Percentiles rank a stretch among this genome's conserved stretches.
phyloP scores from a whole-genome alignment of 768 basidiomycete genomes.

The Suillus placidus region DNA sequence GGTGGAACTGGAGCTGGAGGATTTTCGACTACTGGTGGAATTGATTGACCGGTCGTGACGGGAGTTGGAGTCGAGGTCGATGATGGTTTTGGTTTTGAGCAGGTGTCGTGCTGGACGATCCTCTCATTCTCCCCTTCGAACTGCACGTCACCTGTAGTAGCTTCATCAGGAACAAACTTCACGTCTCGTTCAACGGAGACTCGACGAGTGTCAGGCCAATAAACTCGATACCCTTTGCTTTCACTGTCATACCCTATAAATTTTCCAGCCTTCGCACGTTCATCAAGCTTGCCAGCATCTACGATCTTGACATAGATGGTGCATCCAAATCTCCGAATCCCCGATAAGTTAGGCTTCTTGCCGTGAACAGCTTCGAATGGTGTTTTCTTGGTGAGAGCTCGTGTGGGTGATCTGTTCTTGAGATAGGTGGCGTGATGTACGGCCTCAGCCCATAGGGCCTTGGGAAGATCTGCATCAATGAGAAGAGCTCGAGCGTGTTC shows the following conservation, averaged over 20 bases:
- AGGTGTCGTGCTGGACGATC: no score
- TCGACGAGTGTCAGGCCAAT: conserved; percentile 20
- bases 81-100: no score
- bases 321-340: conserved; percentile 28
- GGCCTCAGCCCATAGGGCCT: no score
- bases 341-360: conserved; percentile 29
- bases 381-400: no score
- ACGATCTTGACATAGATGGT: conserved; percentile 10
- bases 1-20: no score
- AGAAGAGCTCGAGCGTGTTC: no score
- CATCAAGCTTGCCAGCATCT: conserved; percentile 17
- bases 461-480: no score
- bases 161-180: conserved; percentile 10
- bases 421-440: no score
- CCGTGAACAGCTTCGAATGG: conserved; percentile 22
- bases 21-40: no score
- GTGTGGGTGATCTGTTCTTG: no score
- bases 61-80: no score
- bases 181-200: conserved; percentile 22
- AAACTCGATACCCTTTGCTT: conserved; percentile 21
- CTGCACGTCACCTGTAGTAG: conserved; percentile 10
- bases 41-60: no score
- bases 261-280: conserved; percentile 10
- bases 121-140: conserved; percentile 18
- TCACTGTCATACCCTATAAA: conserved; percentile 19